Evolutionary conservation across 805 yeast species (phyloP), one percentile per base, ranked within the genome.

Genomic region (Yamadazyma nakazawae): DNA sequence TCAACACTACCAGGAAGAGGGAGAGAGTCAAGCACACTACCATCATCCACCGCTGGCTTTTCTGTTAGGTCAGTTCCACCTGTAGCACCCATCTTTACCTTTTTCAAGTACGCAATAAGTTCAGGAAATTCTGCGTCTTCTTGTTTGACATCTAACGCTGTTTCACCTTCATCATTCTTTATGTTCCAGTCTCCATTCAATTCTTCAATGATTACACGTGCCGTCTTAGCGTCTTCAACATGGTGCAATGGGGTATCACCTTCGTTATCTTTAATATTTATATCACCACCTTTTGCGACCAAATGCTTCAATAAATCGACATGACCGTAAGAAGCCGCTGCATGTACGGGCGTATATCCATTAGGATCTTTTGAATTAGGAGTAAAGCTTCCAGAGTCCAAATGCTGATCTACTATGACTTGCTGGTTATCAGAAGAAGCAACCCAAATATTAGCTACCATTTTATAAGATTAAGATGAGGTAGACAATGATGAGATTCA

Each of bases 211-310:
- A 94, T 68, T 19, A 74, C 56, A 53, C 76, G 79, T 1, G 96
- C 97, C 1, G 81, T 75, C 1, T 61, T 69, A 0, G 79, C 66
- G 46, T 82, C 85, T 60, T 94, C 99, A 18, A 82, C 88, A 55
- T 89, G 95, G 63, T 92, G 98, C 50, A 94, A 71, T 0, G 99
- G 97, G 0, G 98, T 85, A 58, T 94, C 99, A 1, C 98, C 97
- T 54, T 95, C 99, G 18, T 67, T 67, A 56, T 94, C 99, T 48
- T 75, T 81, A 28, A 91, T 70, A 62, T 94, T 90, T 19, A 90
- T 78, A 59, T 94, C 84, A 6, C 97, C 98, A 8, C 87, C 87
- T 16, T 66, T 55, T 4, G 55, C 55, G 4, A 86, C 63, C 39
- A 89, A 70, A 52, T 76, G 78, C 47, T 68, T 63, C 34, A 94